A percentile compares a stretch with the other conserved stretches of the same genome.
Conservation (phyloP, 352 stramenopile genomes). For the Phytopythium oedochilum region DNA sequence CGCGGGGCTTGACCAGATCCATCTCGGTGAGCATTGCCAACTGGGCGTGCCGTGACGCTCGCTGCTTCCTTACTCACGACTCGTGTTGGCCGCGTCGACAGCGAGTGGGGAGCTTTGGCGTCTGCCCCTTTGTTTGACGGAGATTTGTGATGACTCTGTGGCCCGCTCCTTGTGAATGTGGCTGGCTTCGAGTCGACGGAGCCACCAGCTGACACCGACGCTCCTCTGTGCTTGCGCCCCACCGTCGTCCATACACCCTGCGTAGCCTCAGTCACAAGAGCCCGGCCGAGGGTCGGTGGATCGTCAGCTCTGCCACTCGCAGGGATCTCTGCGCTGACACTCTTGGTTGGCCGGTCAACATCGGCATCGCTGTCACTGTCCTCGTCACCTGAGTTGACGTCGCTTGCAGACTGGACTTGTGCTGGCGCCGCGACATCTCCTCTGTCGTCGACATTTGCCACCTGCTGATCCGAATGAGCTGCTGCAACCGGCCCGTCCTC, state of each 20-base stretch:
- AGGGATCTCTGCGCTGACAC: background rate
- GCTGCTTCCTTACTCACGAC: background rate
- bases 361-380: constrained; percentile 15
- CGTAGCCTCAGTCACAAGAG: constrained; percentile 2
- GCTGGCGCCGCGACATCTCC: background rate
- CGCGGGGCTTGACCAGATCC: background rate
- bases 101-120: background rate
- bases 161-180: background rate
- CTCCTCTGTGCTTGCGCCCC: constrained; percentile 51
- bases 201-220: background rate
- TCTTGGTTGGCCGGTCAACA: constrained; percentile 23
- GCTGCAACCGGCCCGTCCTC: background rate
- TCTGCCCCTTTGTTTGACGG: background rate
- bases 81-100: background rate
- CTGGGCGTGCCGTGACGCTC: too few species aligned
- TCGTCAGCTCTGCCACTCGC: background rate
- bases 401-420: background rate
- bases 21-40: too few species aligned
- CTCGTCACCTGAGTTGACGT: background rate
- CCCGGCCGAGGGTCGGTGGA: background rate
- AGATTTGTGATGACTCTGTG: background rate
- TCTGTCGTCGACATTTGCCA: background rate
- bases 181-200: background rate
- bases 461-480: background rate
- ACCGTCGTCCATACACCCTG: constrained; percentile 67